Base-by-base conservation (phyloP, 2,329 filamentous ascomycete species). In the Fusarium longipes region DNA sequence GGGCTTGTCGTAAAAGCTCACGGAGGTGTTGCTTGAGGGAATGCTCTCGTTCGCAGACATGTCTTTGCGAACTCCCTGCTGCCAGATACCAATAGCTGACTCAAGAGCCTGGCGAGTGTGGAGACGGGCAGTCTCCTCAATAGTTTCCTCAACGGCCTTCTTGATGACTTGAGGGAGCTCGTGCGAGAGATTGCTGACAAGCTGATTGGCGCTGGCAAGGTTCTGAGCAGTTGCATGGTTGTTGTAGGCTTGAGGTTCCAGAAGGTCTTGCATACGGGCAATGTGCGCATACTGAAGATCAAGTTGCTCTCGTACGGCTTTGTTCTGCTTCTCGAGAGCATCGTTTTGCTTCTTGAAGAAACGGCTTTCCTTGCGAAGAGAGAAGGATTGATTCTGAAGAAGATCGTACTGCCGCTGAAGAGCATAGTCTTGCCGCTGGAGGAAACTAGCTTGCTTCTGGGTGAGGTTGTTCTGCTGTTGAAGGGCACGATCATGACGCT, bases 91-190 rank as follows among this genome's bases (percentile, higher is more conserved):
- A 20, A 48, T 32, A 36, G 45, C 45, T 2, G 45, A 48, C 45
- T 36, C 30, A 8, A 48, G 17, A 27, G 30, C 45, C 22, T 48
- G 45, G 2, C 32, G 45, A 35, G 45, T 69, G 32, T 74, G 75
- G 61, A 69, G 24, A 62, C 38, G 35, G 70, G 50, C 10, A 72
- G 67, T 43, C 2, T 70, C 58, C 8, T 57, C 53, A 12, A 75
- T 59, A 8, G 73, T 67, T 8, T 67, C 56, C 18, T 69, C 27
- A 10, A 77, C 68, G 6, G 70, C 70, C n/a, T 74, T 63, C 14
- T 69, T 65, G 53, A 77, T 63, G 27, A 66, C 67, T 4, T 42
- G 22, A 4, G 75, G 74, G 10, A 77, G 61, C 10, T 75, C 73
- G 18, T 55, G 60, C 5, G 74, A 73, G n/a, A 78, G 64, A 3